phyloP scores from a whole-genome alignment of 352 stramenopile genomes.

The Globisporangium ultimum region DNA sequence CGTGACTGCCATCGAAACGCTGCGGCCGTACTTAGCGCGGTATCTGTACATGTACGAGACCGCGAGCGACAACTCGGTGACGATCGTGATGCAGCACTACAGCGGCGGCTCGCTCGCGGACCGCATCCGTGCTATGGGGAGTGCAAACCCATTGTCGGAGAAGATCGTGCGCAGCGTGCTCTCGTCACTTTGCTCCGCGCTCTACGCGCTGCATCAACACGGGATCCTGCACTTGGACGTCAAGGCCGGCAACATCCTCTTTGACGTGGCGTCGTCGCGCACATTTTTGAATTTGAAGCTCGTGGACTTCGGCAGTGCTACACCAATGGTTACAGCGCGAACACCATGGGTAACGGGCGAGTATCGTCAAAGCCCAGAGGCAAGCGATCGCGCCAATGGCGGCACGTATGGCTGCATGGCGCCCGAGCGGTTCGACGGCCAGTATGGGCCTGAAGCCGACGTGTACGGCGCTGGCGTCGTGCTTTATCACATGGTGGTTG shows the following conservation, averaged over 20 bases:
- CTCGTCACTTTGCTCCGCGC: constrained; percentile 38
- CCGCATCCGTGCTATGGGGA: constrained; percentile 30
- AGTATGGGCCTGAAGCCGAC: constrained; percentile 43
- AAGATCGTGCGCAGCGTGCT: constrained; percentile 32
- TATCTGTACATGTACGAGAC: constrained; percentile 68
- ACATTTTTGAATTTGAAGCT: constrained; percentile 59
- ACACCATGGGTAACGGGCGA: neutral
- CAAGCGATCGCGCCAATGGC: constrained; percentile 12
- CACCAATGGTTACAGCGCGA: constrained; percentile 1
- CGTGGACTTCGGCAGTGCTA: constrained; percentile 60
- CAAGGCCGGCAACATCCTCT: constrained; percentile 64
- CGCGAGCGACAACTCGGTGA: constrained; percentile 34
- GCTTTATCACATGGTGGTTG: constrained; percentile 59
- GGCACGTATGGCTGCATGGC: constrained; percentile 69
- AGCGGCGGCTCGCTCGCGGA: constrained; percentile 46
- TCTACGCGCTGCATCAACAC: constrained; percentile 49
- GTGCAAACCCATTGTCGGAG: constrained; percentile 22
- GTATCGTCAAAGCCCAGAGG: neutral
- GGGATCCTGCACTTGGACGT: constrained; percentile 59
- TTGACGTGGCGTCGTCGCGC: constrained; percentile 32
- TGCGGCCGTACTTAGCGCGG: constrained; percentile 42
- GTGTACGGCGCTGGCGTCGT: constrained; percentile 63
- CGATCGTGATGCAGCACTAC: constrained; percentile 70
- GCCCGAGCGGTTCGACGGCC: constrained; percentile 53
- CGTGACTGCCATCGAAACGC: constrained; percentile 23